Conservation (phyloP, 2,329 filamentous ascomycete genomes). For the Aspergillus ibericus region DNA sequence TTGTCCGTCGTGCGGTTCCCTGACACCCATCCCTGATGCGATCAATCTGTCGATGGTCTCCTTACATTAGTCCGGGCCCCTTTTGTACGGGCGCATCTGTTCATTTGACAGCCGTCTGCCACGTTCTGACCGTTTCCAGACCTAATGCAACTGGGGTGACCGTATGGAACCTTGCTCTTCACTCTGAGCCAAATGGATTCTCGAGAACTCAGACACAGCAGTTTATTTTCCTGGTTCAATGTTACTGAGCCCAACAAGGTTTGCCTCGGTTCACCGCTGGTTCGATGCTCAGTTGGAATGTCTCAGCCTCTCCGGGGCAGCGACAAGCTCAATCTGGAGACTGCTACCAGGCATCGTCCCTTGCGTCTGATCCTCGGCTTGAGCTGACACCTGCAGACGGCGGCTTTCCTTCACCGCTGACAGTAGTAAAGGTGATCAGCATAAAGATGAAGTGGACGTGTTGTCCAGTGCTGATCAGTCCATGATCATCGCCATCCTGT, state of each 20-base stretch:
- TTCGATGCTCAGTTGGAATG: too few species aligned
- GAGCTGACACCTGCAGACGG: neutral
- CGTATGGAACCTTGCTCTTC: neutral
- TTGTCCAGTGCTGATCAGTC: too few species aligned
- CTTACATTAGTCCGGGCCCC: neutral
- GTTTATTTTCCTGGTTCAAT: too few species aligned
- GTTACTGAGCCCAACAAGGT: too few species aligned
- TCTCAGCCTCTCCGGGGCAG: neutral
- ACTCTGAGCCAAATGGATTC: neutral
- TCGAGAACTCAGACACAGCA: too few species aligned
- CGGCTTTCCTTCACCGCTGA: too few species aligned
- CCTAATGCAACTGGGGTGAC: neutral
- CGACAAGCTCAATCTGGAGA: neutral
- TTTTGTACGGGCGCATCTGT: neutral
- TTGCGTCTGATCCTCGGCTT: neutral
- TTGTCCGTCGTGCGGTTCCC: neutral
- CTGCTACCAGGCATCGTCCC: neutral
- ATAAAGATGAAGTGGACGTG: too few species aligned
- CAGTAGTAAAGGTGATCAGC: too few species aligned
- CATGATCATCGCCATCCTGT: too few species aligned
- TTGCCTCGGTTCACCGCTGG: too few species aligned
- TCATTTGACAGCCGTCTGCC: neutral
- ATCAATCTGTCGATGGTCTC: neutral
- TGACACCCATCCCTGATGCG: neutral
- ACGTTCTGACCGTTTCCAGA: neutral